Evolutionary conservation across 805 yeast species (phyloP), one percentile per base, ranked within the genome.

Genomic region (Nakazawaea sp.): DNA sequence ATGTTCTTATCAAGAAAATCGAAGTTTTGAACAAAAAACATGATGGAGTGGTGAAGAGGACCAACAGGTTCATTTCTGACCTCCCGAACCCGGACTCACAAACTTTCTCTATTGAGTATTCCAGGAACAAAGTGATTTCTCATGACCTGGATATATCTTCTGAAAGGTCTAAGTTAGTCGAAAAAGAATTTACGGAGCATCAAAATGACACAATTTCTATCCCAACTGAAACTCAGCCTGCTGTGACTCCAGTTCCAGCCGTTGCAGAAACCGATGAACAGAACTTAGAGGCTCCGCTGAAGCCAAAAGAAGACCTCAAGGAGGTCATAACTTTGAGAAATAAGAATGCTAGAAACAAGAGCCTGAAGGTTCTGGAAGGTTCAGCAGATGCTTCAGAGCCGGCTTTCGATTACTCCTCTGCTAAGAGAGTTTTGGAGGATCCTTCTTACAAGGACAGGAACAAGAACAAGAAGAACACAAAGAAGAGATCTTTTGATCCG

Each of bases 281-380:
- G 4, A 35, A 37, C 16, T 5, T 13, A 38, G 38, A 46, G 45
- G 36, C 47, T 44, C 43, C 33, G 32, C 21, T 49, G 51, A 44
- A 45, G 43, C 25, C 53, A 49, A 43, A 48, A 47, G 45, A 42
- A 24, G 46, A 49, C n/a, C 43, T 51, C 5, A 49, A 55, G 34
- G 63, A 58, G 31, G 55, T 59, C 13, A 45, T 59, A 15, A 46
- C 59, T 7, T 36, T 59, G 24, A 51, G 61, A 23, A 56, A 55
- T 27, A 54, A 48, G 36, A 54, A 49, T 4, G n/a, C n/a, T n/a
- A 20, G 27, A 13, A 36, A 44, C 16, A 7, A 38, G 42, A 28
- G 32, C n/a, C n/a, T 35, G 3, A 33, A 30, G 15, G 45, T 32
- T 7, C 36, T 32, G 10, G 63, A 52, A 30, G 59, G 54, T 33